Base-by-base conservation (phyloP, 176 grass and related monocot genomes). In the Triticum aestivum region DNA sequence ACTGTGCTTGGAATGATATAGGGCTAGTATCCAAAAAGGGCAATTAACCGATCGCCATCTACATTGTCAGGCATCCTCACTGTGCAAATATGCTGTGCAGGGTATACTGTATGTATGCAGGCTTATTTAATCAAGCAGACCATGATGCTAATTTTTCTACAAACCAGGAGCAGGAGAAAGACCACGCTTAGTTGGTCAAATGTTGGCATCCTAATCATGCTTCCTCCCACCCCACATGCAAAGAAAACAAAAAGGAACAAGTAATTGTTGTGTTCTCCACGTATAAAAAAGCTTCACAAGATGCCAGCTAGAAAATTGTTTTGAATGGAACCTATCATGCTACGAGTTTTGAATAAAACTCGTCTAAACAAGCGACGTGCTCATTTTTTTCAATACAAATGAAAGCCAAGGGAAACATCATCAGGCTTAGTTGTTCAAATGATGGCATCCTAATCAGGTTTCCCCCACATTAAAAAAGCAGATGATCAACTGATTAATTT, bases 1-100 rank as follows among this genome's bases (percentile, higher is more conserved):
- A 61, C 52, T 72, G 77, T 18, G 56, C 68, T 61, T 70, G 51
- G 76, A 83, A 78, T 74, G 8, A 27, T 66, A 74, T n/a, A 15
- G 6, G 23, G 42, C 71, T 67, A 66, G 68, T 61, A 34, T 52
- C 39, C 29, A 24, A 61, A 15, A 37, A 8, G 13, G 24, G 42
- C 37, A 73, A 86, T 80, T 80, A 24, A 35, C 23, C 18, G 52
- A 61, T 61, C 12, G 52, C 29, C 26, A 71, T 17, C 34, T 77
- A 54, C 26, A 30, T 26, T 51, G 83, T 24, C 64, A 66, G 21
- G 62, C 33, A 20, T 68, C 23, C 18, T 15, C 75, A 17, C 65
- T 61, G 6, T 5, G 44, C 49, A 14, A n/a, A 42, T 42, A 15
- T 18, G 8, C 24, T 15, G 9, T 17, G 14, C 32, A 11, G 5